These are phyloP conservation scores for Nakataea oryzae DNA, from an alignment of 2,329 filamentous ascomycete genomes.

Conservation along the genomic window DNA sequence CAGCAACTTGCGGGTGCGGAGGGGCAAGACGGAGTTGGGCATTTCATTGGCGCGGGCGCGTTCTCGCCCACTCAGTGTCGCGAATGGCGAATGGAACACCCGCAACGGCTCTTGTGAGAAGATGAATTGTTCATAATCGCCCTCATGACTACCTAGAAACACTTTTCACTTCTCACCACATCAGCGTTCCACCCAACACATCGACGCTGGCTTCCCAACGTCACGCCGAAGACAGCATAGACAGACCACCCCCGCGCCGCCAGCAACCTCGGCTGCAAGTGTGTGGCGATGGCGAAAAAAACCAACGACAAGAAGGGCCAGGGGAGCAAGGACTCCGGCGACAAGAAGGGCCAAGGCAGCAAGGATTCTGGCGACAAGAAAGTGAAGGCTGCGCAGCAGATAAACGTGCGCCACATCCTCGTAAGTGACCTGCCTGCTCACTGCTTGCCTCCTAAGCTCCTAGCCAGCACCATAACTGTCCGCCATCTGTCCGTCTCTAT, in stretches of 20 bases:
- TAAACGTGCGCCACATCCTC: slow-evolving; percentile 67
- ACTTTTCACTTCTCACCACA: background rate
- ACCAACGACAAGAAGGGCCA: slow-evolving; percentile 11
- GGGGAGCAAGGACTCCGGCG: slow-evolving; percentile 4
- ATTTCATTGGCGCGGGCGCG: too few species aligned
- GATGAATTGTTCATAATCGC: background rate
- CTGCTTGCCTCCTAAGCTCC: background rate
- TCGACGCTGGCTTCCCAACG: background rate
- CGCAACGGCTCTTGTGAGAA: background rate
- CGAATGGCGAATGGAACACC: background rate
- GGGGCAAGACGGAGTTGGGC: too few species aligned
- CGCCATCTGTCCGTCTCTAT: too few species aligned
- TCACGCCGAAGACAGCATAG: background rate
- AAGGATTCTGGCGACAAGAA: slow-evolving; percentile 6
- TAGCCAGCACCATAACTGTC: background rate
- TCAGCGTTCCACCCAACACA: background rate
- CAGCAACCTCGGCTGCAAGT: background rate
- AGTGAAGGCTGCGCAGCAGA: slow-evolving; percentile 21
- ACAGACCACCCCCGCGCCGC: background rate
- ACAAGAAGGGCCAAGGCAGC: slow-evolving; percentile 6
- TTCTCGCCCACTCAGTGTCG: background rate
- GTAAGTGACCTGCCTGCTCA: slow-evolving; percentile 19
- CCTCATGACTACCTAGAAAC: background rate
- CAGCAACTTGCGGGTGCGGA: background rate
- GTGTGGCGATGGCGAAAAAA: slow-evolving; percentile 11